phyloP scores from a whole-genome alignment of 768 basidiomycete species.

The Clitopilus hobsonii region DNA sequence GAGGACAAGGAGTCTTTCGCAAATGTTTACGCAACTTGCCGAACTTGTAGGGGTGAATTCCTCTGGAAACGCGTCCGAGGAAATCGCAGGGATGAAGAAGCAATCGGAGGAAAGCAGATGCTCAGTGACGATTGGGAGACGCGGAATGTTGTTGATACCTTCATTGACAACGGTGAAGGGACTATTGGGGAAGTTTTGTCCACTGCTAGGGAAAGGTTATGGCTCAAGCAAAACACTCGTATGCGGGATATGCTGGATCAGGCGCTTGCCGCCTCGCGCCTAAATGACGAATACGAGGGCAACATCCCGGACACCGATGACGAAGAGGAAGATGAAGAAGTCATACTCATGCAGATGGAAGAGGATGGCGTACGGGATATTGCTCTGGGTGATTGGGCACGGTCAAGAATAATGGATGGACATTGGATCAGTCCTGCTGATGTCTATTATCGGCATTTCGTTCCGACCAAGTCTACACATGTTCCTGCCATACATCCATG shows the following conservation, averaged over 20 bases:
- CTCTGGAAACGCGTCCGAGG: conserved; percentile 55
- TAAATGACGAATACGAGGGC: conserved; percentile 20
- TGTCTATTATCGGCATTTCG: conserved; percentile 47
- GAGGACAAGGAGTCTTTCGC: conserved; percentile 72
- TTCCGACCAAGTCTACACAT: conserved; percentile 31
- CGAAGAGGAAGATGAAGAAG: conserved; percentile 40
- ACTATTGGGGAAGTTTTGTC: conserved; percentile 54
- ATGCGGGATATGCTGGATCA: conserved; percentile 64
- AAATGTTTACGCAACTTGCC: conserved; percentile 61
- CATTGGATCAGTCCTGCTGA: conserved; percentile 75
- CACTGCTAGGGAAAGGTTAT: conserved; percentile 65
- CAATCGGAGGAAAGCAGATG: conserved; percentile 43
- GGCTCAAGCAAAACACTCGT: conserved; percentile 63
- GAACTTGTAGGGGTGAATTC: conserved; percentile 60
- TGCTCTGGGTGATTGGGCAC: conserved; percentile 69
- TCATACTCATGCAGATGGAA: conserved; percentile 36
- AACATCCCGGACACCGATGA: conserved; percentile 32
- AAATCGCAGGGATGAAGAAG: conserved; percentile 48
- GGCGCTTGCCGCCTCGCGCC: conserved; percentile 56
- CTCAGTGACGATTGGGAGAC: conserved; percentile 58
- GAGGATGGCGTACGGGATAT: conserved; percentile 42
- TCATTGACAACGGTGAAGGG: conserved; percentile 71
- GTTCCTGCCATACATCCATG: conserved; percentile 50
- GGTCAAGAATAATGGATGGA: conserved; percentile 68
- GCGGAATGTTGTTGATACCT: conserved; percentile 62